Base-by-base conservation (phyloP, 1,139 yeast genomes). In the Protomyces inundatus region DNA sequence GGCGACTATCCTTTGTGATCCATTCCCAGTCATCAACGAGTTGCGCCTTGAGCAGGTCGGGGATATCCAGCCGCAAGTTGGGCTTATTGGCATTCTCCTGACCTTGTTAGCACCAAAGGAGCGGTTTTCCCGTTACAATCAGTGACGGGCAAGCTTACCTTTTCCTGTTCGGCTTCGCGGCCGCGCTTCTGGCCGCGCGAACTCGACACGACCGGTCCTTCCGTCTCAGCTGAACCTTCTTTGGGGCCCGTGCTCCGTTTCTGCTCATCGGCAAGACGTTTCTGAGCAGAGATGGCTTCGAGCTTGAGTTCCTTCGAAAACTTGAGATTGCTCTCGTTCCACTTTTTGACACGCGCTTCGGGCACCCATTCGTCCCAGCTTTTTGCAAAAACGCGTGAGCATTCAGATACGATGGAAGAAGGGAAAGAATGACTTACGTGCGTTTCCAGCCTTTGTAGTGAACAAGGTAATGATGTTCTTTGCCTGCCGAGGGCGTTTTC, bases 391-490 rank as follows among this genome's bases (percentile, higher is more conserved):
- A 33, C 32, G 35, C 33, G 35, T 40, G 5, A 32, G 40, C 32
- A 33, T 12, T 1, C 14, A 12, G 12, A 23, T 5, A 30, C 7
- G 10, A 51, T 32, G 36, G 33, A 34, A 34, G n/a, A 10, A 37
- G n/a, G 3, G n/a, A 10, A 37, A 2, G 42, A 14, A 32, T 1
- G 6, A 14, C 68, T 34, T 65, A 67, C 68, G 91, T 86, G 30
- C 86, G 76, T 71, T 90, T 93, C 98, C 98, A 93, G 1, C 98
- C 98, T 71, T 86, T 88, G 75, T 93, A 93, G 73, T 93, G 98
- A 7, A 93, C 83, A 69, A 79, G 85, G 74, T 84, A 91, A 65
- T 59, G 66, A 12, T 68, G 67, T 34, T 66, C 66, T 53, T 67
- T 58, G 12, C 34, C 14, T 10, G 14, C n/a, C 6, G 55, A 35